Conservation (phyloP, 2,329 filamentous ascomycete genomes). For the Ascochyta lentis region DNA sequence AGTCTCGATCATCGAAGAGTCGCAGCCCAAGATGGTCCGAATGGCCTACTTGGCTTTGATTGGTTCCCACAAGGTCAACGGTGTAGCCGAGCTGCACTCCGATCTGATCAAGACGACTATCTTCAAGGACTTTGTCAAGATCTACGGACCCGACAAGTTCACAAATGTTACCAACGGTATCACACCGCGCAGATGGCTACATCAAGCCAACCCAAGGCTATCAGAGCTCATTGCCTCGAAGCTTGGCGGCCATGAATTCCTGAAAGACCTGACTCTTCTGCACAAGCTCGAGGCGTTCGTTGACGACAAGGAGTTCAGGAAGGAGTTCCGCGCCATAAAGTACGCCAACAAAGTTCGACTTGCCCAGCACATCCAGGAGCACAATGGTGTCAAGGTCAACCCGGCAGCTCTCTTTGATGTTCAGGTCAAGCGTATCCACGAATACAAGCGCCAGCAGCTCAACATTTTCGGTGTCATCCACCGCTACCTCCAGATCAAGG, state of each 20-base stretch:
- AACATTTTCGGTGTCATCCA: slow-evolving; percentile 99
- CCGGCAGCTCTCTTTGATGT: slow-evolving; percentile 91
- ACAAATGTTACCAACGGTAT: slow-evolving; percentile 99
- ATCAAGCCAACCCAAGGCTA: slow-evolving; percentile 93
- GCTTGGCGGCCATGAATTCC: slow-evolving; percentile 79
- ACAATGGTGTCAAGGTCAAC: slow-evolving; percentile 81
- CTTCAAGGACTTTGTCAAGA: slow-evolving; percentile 96
- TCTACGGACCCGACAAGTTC: slow-evolving; percentile 97
- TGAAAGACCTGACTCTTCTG: slow-evolving; percentile 87
- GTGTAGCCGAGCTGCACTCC: slow-evolving; percentile 95
- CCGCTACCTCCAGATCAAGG: slow-evolving; percentile 88
- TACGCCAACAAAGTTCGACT: slow-evolving; percentile 92
- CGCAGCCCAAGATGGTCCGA: slow-evolving; percentile 94
- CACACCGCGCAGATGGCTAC: slow-evolving; percentile 92
- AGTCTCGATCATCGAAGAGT: slow-evolving; percentile 98
- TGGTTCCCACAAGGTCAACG: slow-evolving; percentile 98
- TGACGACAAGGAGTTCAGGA: slow-evolving; percentile 88
- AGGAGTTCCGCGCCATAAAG: slow-evolving; percentile 97
- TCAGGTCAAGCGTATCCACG: slow-evolving; percentile 98
- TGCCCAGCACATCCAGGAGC: slow-evolving; percentile 87
- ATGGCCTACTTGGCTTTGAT: slow-evolving; percentile 97
- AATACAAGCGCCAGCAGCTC: slow-evolving; percentile 98
- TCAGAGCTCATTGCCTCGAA: slow-evolving; percentile 93
- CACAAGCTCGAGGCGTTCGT: slow-evolving; percentile 85
- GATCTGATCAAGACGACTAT: slow-evolving; percentile 99